Percentiles rank a stretch among this genome's conserved stretches.
phyloP scores from a whole-genome alignment of 2,329 filamentous ascomycete species.

The Moelleriella libera region DNA sequence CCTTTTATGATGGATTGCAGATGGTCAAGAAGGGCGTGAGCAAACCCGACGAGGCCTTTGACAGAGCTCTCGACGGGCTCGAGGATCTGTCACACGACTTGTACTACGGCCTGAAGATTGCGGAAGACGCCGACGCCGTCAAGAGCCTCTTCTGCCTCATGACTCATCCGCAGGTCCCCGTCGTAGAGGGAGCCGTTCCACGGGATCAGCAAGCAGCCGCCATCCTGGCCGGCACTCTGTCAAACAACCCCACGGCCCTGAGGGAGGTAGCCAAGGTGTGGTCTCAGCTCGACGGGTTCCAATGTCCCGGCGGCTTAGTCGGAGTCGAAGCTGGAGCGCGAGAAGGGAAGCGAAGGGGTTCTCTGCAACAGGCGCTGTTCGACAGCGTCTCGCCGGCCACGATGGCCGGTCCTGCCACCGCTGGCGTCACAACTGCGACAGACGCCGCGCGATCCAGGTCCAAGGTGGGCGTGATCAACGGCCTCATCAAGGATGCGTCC shows the following conservation, averaged over 20 bases:
- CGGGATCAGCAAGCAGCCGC: slow-evolving; percentile 39
- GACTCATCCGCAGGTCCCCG: slow-evolving; percentile 13
- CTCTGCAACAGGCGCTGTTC: slow-evolving; percentile 26
- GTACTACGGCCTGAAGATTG: slow-evolving; percentile 52
- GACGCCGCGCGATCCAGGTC: slow-evolving; percentile 17
- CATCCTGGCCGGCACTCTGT: slow-evolving; percentile 41
- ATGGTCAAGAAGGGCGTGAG: slow-evolving; percentile 30
- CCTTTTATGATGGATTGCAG: slow-evolving; percentile 27
- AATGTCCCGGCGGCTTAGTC: slow-evolving; percentile 16
- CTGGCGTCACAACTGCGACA: neutral
- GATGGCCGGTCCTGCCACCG: no score
- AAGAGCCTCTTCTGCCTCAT: slow-evolving; percentile 44
- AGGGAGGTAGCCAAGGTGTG: slow-evolving; percentile 34
- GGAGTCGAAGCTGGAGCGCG: no score
- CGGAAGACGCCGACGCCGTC: slow-evolving; percentile 38
- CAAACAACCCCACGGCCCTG: slow-evolving; percentile 52
- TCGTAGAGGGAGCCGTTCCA: slow-evolving; percentile 13
- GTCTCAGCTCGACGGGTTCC: slow-evolving; percentile 22
- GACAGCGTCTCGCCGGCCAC: slow-evolving; percentile 20
- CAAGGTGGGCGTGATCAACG: slow-evolving; percentile 36
- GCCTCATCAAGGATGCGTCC: slow-evolving; percentile 36
- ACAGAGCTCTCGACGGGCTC: slow-evolving; percentile 40
- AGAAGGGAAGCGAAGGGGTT: slow-evolving; percentile 3
- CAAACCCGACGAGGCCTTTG: slow-evolving; percentile 20
- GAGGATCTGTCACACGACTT: slow-evolving; percentile 53